Evolutionary conservation across 768 basidiomycete species (phyloP).

Genomic region (Suillus subaureus): DNA sequence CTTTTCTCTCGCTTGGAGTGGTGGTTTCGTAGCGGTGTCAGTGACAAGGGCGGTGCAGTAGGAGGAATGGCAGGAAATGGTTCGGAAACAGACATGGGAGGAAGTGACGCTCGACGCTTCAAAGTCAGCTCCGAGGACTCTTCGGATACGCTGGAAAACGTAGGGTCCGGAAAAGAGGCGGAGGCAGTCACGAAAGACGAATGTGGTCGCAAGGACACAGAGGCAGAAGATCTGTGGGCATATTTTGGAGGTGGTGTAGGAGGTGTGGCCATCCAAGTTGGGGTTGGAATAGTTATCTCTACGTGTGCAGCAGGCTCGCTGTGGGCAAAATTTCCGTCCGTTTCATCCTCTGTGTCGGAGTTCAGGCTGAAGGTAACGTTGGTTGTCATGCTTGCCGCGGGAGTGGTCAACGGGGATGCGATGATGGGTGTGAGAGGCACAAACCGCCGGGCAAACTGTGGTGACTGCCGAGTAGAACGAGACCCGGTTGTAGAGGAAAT

Average conservation of each 20-base stretch:
- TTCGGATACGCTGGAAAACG: constrained; percentile 26
- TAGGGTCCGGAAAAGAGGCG: constrained; percentile 21
- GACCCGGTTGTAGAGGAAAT: constrained; percentile 1
- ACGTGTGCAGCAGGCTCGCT: constrained; percentile 7
- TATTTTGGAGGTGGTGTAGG: constrained; percentile 55
- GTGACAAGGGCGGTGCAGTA: constrained; percentile 2
- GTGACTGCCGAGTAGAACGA: constrained; percentile 18
- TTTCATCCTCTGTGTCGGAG: constrained; percentile 15
- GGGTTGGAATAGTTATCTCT: constrained; percentile 34
- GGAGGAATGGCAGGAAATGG: constrained; percentile 16
- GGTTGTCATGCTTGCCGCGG: constrained; percentile 39
- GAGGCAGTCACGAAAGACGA: constrained; percentile 53
- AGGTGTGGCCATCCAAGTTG: constrained; percentile 61
- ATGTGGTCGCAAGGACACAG: constrained; percentile 38
- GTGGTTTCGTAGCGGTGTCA: neutral
- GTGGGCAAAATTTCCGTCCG: neutral
- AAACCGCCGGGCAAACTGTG: constrained; percentile 38
- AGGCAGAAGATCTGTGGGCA: constrained; percentile 33
- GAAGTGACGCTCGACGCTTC: constrained; percentile 47
- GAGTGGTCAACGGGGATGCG: constrained; percentile 61
- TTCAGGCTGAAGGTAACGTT: constrained; percentile 16
- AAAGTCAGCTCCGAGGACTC: constrained; percentile 12
- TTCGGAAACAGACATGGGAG: constrained; percentile 31
- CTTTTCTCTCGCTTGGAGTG: neutral
- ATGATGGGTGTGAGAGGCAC: constrained; percentile 57